These are phyloP conservation scores for Suillus lakei DNA, from an alignment of 768 basidiomycete species.

Conservation along the genomic window DNA sequence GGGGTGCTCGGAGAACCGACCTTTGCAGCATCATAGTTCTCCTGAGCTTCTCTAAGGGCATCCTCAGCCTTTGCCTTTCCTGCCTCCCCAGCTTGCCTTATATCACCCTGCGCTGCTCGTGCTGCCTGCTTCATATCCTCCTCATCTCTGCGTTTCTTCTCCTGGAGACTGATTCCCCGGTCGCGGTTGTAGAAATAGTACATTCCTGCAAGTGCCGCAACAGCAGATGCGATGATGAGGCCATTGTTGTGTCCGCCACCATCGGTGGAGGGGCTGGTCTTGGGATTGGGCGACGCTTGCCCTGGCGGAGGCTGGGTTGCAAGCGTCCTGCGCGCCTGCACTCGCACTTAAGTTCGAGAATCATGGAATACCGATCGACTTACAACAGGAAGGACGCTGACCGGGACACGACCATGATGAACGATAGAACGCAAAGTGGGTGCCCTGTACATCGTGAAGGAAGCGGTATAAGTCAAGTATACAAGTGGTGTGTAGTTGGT, in stretches of 20 bases:
- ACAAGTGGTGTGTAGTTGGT: background rate
- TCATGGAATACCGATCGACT: background rate
- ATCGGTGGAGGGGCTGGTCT: conserved; percentile 8
- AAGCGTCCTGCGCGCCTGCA: conserved; percentile 20
- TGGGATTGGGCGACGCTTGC: conserved; percentile 9
- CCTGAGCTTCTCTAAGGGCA: conserved; percentile 32
- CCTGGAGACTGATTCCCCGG: conserved; percentile 24
- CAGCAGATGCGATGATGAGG: conserved; percentile 34
- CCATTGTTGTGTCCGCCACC: conserved; percentile 27
- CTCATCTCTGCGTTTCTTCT: conserved; percentile 34
- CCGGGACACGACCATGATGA: background rate
- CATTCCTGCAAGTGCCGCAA: conserved; percentile 38
- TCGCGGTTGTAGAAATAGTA: conserved; percentile 43
- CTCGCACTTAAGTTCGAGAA: conserved; percentile 6
- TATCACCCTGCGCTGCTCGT: conserved; percentile 22
- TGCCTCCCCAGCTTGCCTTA: conserved; percentile 27
- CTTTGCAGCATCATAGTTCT: conserved; percentile 40
- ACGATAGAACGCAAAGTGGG: background rate
- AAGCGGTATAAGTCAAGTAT: background rate
- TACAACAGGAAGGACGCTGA: conserved; percentile 5
- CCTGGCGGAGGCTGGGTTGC: conserved; percentile 18
- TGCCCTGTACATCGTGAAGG: conserved; percentile 8
- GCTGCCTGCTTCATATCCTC: conserved; percentile 36
- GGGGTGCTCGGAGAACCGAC: conserved; percentile 24
- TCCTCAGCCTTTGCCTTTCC: conserved; percentile 36